Conservation (phyloP, 305 asterid genomes). For the Withania somnifera region DNA sequence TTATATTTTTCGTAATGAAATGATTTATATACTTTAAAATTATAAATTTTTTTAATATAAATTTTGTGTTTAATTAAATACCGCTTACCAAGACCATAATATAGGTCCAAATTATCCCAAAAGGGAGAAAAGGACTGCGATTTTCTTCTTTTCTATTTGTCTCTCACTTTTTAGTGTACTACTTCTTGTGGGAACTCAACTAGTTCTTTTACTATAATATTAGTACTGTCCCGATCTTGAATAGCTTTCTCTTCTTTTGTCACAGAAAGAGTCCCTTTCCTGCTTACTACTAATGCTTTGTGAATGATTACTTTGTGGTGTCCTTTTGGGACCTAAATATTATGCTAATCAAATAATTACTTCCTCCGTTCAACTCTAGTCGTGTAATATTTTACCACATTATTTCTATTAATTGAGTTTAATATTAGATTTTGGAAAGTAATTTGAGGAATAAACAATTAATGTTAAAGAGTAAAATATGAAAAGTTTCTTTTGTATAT, state of each 20-base stretch:
- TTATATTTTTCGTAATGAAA: too few relatives aligned
- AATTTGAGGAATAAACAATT: too few relatives aligned
- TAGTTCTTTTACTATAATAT: background rate
- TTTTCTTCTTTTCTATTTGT: background rate
- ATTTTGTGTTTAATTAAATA: background rate
- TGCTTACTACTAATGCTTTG: background rate
- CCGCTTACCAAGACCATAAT: background rate
- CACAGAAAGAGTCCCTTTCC: background rate
- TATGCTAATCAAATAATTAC: background rate
- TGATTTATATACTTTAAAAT: too few relatives aligned
- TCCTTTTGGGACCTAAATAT: background rate
- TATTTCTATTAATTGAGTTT: too few relatives aligned
- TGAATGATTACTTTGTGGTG: background rate
- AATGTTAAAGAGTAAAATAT: too few relatives aligned
- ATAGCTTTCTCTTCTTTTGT: slow-evolving; percentile 3
- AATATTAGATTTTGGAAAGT: too few relatives aligned
- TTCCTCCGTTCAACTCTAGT: too few relatives aligned
- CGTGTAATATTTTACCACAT: too few relatives aligned
- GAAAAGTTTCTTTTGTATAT: too few relatives aligned
- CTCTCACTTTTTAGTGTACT: background rate
- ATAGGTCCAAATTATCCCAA: background rate
- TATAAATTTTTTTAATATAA: too few relatives aligned
- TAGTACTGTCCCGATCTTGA: background rate
- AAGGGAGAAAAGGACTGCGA: background rate
- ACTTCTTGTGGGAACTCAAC: background rate